Evolutionary conservation across 345 rosid species (phyloP), one percentile per base, ranked within the genome.

Genomic region (Erodium maritimum): DNA sequence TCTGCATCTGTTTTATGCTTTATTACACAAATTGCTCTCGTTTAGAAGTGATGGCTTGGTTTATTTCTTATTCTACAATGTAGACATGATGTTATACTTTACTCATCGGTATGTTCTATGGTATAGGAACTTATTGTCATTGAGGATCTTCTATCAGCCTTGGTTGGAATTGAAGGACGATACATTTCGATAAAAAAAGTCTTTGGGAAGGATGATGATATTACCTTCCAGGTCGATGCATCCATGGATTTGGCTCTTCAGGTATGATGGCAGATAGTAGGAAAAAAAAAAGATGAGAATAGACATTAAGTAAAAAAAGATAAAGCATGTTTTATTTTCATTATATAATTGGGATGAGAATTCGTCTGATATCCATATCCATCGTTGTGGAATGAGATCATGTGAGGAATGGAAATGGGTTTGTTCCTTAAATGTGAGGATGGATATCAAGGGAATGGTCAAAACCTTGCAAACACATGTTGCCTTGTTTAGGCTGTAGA

Each of bases 111-210:
- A 11, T 16, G 7, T 22, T 61, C 37, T 51, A 50, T 66, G 55
- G 56, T 23, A 65, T 69, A 93, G 99, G 99, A 93, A 70, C 91
- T 93, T 57, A 74, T 93, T 21, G 88, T 88, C 73, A 80, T 89
- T 54, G 95, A 93, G 65, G 99, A 93, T 77, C 82, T 89, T 65
- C 71, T 93, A 57, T 85, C 83, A 68, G 96, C 89, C 42, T 72
- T 93, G 89, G 91, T 87, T 65, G 99, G 96, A 69, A 78, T 87
- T 66, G 99, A 93, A 78, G 99, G 99, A 64, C 72, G 85, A 25
- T 87, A 87, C 67, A 81, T 89, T 68, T 93, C 89, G 19, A 87
- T 89, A 61, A 85, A 63, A 61, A 67, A 82, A 78, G 56, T 72
- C 25, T 82, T 71, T 21, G 89, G 86, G 61, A 80, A 80, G 77